phyloP scores from a whole-genome alignment of 2,329 filamentous ascomycete species.

The Talaromyces verruculosus region DNA sequence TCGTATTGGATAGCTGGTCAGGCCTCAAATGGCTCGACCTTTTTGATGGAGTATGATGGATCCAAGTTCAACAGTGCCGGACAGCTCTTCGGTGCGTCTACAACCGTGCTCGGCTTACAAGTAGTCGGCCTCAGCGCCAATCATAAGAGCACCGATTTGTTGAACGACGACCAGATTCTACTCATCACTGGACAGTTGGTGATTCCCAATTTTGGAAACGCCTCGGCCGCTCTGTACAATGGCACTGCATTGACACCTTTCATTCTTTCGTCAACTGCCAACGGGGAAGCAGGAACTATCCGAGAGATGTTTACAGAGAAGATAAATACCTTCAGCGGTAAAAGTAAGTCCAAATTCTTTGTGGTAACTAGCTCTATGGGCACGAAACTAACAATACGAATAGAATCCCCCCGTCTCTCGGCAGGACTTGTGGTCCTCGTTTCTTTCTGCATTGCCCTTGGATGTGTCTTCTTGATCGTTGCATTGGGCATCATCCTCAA shows the following conservation, averaged over 20 bases:
- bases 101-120: constrained; percentile 75
- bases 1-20: constrained; percentile 82
- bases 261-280: constrained; percentile 68
- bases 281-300: constrained; percentile 69
- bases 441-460: constrained; percentile 49
- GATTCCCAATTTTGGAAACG: constrained; percentile 73
- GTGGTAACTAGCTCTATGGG: neutral
- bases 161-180: constrained; percentile 68
- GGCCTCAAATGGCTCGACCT: constrained; percentile 66
- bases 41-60: constrained; percentile 80
- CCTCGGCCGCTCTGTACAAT: constrained; percentile 84
- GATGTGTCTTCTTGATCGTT: constrained; percentile 51
- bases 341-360: constrained; percentile 52
- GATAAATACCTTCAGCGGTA: constrained; percentile 68
- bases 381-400: constrained; percentile 21
- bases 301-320: constrained; percentile 81
- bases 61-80: constrained; percentile 67
- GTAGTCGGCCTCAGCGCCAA: constrained; percentile 69
- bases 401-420: constrained; percentile 40
- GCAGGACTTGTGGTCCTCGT: constrained; percentile 49
- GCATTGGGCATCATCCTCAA: constrained; percentile 49
- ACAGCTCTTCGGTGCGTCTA: constrained; percentile 62
- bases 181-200: constrained; percentile 82
- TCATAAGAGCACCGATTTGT: constrained; percentile 64
- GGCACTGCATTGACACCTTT: constrained; percentile 77